A percentile compares a stretch with the other conserved stretches of the same genome.
phyloP scores from a whole-genome alignment of 75 land plant species.

The Sequoia sempervirens region DNA sequence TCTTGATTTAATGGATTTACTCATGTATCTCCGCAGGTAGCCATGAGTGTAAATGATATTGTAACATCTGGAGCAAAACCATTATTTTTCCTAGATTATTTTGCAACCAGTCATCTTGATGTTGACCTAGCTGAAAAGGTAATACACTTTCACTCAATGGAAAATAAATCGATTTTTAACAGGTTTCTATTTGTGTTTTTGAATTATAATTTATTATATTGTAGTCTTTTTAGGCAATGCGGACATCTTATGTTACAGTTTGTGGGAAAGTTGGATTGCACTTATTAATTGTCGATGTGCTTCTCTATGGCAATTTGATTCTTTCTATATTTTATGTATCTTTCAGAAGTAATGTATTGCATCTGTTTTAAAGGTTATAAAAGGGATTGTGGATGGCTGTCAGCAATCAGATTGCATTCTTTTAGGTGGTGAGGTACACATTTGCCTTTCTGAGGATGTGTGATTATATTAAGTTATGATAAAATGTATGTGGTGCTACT shows the following conservation, averaged over 20 bases:
- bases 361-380: constrained; percentile 63
- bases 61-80: constrained; percentile 98
- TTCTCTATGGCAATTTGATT: neutral
- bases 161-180: neutral
- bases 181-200: neutral
- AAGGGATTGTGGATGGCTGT: constrained; percentile 95
- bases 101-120: constrained; percentile 93
- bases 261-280: neutral
- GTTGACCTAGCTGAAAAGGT: constrained; percentile 97
- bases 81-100: constrained; percentile 92
- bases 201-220: neutral
- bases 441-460: neutral
- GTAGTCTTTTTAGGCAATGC: neutral
- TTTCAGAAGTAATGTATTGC: neutral
- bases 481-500: neutral
- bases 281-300: neutral
- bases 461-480: neutral
- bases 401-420: constrained; percentile 86
- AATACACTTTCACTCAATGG: neutral
- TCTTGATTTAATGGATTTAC: neutral
- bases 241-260: neutral
- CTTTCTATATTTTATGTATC: neutral
- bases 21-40: constrained; percentile 47
- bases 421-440: constrained; percentile 87
- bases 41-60: constrained; percentile 99